Base-by-base conservation (phyloP, 345 rosid genomes). In the Eucalyptus marginata region DNA sequence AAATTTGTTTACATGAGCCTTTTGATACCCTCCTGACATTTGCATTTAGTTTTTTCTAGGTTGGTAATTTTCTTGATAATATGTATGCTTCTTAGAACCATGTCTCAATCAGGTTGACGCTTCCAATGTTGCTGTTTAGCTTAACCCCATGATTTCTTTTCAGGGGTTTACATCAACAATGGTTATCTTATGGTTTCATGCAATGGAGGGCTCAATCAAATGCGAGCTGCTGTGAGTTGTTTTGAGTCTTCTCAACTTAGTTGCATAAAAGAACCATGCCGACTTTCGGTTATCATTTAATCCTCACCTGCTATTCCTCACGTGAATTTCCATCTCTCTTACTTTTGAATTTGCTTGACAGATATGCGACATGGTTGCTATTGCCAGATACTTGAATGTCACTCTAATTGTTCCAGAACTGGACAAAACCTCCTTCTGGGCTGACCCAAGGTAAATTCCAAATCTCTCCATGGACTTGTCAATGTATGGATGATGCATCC, bases 171-270 rank as follows among this genome's bases (percentile, higher is more conserved):
- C 79, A 94, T 92, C 92, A 97, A 96, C 87, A 96, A 97, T 90
- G 99, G 99, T 54, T 97, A 97, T 91, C 95, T 97, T 83, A 93
- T 96, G 96, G 96, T 97, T 89, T 97, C 99, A 22, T 96, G 98
- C 92, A 97, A 97, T 92, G 99, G 99, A 93, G 99, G 99, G 87
- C 99, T 97, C 89, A 97, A 97, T 90, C 99, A 97, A 93, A 97
- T 97, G 99, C 93, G 99, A 93, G 97, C 99, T 85, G 99, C 99
- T 10, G 99, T 97, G 90, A 94, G 96, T 94, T 86, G 88, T 85
- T 76, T 83, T 47, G 47, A 76, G 84, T 52, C 54, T 87, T 90
- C 89, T 36, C 87, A 54, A 62, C 62, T n/a, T 87, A 66, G 40
- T 86, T 16, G 85, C 76, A 24, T 88, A 81, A 76, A 43, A 44